Base-by-base conservation (phyloP, 2,329 filamentous ascomycete genomes). In the Fusarium brachygibbosum region DNA sequence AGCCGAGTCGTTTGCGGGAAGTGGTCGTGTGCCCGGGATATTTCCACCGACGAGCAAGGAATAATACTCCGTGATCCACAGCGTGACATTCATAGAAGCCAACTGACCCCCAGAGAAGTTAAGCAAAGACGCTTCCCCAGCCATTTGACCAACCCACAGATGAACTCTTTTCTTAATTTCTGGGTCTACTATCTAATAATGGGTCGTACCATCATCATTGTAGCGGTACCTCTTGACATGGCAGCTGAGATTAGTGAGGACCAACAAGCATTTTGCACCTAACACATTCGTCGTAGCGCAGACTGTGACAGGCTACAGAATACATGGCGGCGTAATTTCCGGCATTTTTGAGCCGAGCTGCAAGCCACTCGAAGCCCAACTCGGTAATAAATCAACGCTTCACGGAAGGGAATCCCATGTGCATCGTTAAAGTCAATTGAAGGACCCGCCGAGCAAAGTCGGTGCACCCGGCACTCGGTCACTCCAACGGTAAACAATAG, bases 311-410 rank as follows among this genome's bases (percentile, higher is more conserved):
- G 56, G 46, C 9, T 41, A 35, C 28, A 29, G 17, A 17, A n/a
- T 19, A 29, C 17, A 19, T n/a, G 32, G 34, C 13, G 35, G 34
- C 23, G 23, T 25, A 50, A 50, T 50, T 29, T 21, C 46, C 69
- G 70, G 70, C 70, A 73, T 29, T 55, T 66, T 51, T 60, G 41
- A 56, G 59, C 70, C 70, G 70, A 68, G 50, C 28, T 55, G n/a
- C 52, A 41, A 12, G 57, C 52, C 57, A 61, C 46, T 29, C 7
- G 25, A 12, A 19, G 25, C 69, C 66, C 44, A 68, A 72, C 53
- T 23, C n/a, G 66, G 69, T 38, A 72, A 68, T 40, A 50, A 58
- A 72, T 70, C 59, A 59, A 56, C 70, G 54, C 19, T 50, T 46
- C 48, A 19, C 41, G 32, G 12, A 35, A 31, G 38, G 42, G 50